These are phyloP conservation scores for Pelargonium nanum DNA, from an alignment of 345 rosid genomes.

Conservation along the genomic window DNA sequence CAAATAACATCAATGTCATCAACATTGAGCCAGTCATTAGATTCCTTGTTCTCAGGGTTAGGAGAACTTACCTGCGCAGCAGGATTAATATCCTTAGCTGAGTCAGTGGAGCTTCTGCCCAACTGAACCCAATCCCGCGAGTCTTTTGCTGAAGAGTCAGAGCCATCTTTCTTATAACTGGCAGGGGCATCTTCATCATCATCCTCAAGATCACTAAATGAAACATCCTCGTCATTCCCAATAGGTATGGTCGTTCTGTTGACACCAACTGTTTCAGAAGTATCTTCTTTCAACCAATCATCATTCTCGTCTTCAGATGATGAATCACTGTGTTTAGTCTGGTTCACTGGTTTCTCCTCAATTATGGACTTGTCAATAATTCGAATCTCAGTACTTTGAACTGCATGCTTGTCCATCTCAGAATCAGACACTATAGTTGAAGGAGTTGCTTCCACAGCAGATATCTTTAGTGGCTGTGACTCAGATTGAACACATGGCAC, in stretches of 20 bases:
- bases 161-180: constrained; percentile 41
- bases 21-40: constrained; percentile 61
- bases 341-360: constrained; percentile 39
- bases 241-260: constrained; percentile 33
- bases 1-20: constrained; percentile 50
- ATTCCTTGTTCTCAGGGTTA: constrained; percentile 40
- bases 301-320: constrained; percentile 63
- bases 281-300: constrained; percentile 86
- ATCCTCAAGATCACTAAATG: constrained; percentile 94
- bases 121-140: constrained; percentile 56
- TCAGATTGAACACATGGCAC: constrained; percentile 34
- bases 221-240: constrained; percentile 84
- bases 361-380: constrained; percentile 64
- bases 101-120: constrained; percentile 35
- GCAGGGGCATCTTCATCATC: constrained; percentile 52
- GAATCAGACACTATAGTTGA: constrained; percentile 22
- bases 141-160: constrained; percentile 49
- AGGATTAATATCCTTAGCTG: constrained; percentile 33
- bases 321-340: constrained; percentile 20
- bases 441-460: constrained; percentile 27
- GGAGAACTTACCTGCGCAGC: constrained; percentile 31
- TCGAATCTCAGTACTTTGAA: constrained; percentile 38
- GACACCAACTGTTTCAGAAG: constrained; percentile 29
- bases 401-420: constrained; percentile 40
- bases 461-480: constrained; percentile 28